Evolutionary conservation across 2,329 filamentous ascomycete genomes (phyloP), one percentile per base, ranked within the genome.

Genomic region (Cercospora beticola): DNA sequence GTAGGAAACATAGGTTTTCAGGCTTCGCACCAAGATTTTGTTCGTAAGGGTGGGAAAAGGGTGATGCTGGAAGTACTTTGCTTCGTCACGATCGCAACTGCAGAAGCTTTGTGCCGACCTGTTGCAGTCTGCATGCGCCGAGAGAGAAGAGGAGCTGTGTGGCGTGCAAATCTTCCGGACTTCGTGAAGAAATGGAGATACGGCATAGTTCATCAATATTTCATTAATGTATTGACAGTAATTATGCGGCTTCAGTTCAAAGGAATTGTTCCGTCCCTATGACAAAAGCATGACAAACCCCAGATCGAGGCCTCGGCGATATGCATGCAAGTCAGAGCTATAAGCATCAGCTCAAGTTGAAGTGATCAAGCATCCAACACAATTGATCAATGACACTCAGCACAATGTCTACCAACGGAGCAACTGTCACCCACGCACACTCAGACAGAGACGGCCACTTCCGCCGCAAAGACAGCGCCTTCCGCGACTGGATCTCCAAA

Each of bases 401-500:
- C 49, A 28, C 49, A 26, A 64, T 64, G 62, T 40, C 61, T 18
- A 23, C 36, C 1, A 58, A 43, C 33, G 46, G 23, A 23, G 64
- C 33, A 14, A 65, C 54, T n/a, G 31, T 54, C 31, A 68, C 65
- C 3, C 67, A 71, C 56, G 54, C 67, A 14, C 70, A 71, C 56
- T 72, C 76, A 16, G 75, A 85, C 71, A 74, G 77, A 26, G 83
- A 86, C 68, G 86, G 86, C 10, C 81, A 83, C 12, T 88, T 88
- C 73, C 79, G 82, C 2, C 83, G 86, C 18, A 84, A 84, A 69
- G 80, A 82, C 49, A 86, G 86, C 62, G 77, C 79, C 1, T 90
- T 90, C 74, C 86, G 88, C 9, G 79, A 85, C 70, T 83, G 77
- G 67, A 81, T 91, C 62, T 88, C 86, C 0, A 83, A 79, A 4